phyloP scores from a whole-genome alignment of 2,329 filamentous ascomycete species.

The Trichophyton equinum region DNA sequence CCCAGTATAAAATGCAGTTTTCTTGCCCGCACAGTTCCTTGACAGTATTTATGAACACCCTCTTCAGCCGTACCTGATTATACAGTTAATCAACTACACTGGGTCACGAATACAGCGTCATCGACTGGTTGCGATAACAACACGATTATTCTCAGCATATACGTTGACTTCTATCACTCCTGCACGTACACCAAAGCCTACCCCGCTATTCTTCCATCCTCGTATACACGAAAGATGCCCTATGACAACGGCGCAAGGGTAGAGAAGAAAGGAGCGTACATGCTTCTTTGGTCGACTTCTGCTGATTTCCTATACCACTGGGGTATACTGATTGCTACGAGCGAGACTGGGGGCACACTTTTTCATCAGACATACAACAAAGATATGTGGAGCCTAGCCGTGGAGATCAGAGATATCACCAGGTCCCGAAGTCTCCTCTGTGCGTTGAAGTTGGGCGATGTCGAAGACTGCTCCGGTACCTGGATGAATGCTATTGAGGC shows the following conservation, averaged over 20 bases:
- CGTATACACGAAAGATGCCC: not conserved
- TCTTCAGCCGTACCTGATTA: no score
- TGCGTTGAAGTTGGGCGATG: conserved; percentile 12
- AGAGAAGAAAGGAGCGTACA: conserved; percentile 12
- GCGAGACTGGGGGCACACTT: conserved; percentile 6
- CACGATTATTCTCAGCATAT: no score
- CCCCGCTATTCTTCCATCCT: no score
- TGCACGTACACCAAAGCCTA: no score
- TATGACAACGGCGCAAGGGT: conserved; percentile 6
- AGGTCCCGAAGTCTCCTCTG: conserved; percentile 8
- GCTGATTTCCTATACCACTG: conserved; percentile 9
- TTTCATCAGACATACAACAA: conserved; percentile 9
- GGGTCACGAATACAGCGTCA: no score
- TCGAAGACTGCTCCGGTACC: conserved; percentile 10
- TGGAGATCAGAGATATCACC: conserved; percentile 9
- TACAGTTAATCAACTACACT: no score
- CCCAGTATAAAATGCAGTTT: no score
- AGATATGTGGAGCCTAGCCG: not conserved
- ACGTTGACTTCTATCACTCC: no score
- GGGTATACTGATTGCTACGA: conserved; percentile 12
- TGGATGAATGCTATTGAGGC: conserved; percentile 11
- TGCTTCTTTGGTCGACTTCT: conserved; percentile 5
- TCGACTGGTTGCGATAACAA: no score
- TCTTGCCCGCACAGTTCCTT: no score
- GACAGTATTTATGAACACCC: no score